Percentiles rank a stretch among this genome's conserved stretches.
Evolutionary conservation across 2,329 filamentous ascomycete genomes (phyloP).

Genomic region (Pseudodiploospora longispora): DNA sequence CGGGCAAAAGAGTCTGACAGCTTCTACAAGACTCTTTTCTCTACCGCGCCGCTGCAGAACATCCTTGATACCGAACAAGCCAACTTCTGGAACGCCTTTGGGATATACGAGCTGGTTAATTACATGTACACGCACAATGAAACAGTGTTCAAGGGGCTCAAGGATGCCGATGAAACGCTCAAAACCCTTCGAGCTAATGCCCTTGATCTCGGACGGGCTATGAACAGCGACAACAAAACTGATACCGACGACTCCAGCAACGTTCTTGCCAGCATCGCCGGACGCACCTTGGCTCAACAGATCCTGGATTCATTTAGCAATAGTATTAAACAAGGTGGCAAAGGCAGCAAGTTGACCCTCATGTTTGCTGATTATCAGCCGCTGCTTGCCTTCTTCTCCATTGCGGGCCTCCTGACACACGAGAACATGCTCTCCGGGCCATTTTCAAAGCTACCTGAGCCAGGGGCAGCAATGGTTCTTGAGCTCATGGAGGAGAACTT

Average conservation of each 20-base stretch:
- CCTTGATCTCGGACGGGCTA: slow-evolving; percentile 54
- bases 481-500: slow-evolving; percentile 43
- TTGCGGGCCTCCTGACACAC: slow-evolving; percentile 37
- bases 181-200: slow-evolving; percentile 55
- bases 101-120: slow-evolving; percentile 47
- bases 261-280: slow-evolving; percentile 40
- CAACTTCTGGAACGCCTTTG: slow-evolving; percentile 41
- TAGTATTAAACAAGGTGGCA: slow-evolving; percentile 32
- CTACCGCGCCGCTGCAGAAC: slow-evolving; percentile 26
- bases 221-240: slow-evolving; percentile 48
- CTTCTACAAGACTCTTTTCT: slow-evolving; percentile 38
- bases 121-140: slow-evolving; percentile 46
- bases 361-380: slow-evolving; percentile 48
- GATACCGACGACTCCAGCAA: slow-evolving; percentile 25
- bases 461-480: slow-evolving; percentile 68
- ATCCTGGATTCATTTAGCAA: slow-evolving; percentile 34
- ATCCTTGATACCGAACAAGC: slow-evolving; percentile 26
- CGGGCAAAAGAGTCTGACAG: slow-evolving; percentile 20
- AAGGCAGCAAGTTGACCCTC: slow-evolving; percentile 39
- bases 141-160: slow-evolving; percentile 31
- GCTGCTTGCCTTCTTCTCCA: slow-evolving; percentile 46
- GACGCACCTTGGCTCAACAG: slow-evolving; percentile 41
- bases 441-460: slow-evolving; percentile 45
- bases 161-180: slow-evolving; percentile 20
- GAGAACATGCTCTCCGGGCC: slow-evolving; percentile 41